phyloP scores from a whole-genome alignment of 306 rosid species.

The Prunus armeniaca region DNA sequence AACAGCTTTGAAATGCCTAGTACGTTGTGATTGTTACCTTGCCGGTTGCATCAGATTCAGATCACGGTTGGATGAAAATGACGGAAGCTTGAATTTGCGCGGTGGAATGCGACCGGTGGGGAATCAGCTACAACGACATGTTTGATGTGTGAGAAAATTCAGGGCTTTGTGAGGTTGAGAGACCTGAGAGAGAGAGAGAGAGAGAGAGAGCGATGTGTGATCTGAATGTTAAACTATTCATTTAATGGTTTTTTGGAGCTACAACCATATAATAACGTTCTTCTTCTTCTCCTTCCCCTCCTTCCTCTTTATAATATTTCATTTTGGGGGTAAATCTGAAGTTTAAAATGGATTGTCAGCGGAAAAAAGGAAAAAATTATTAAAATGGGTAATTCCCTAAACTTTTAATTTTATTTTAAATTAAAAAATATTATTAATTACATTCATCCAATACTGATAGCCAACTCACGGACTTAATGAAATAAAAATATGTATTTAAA shows the following conservation, averaged over 20 bases:
- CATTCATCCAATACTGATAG: background rate
- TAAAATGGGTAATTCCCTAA: background rate
- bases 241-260: background rate
- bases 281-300: background rate
- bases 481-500: too few species aligned
- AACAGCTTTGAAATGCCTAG: background rate
- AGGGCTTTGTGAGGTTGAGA: conserved; percentile 15
- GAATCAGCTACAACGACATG: background rate
- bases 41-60: background rate
- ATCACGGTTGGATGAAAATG: background rate
- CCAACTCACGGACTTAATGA: background rate
- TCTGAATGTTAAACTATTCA: conserved; percentile 6
- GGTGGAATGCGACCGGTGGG: background rate
- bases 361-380: too few species aligned
- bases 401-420: background rate
- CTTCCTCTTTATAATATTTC: background rate
- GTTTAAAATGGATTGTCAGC: background rate
- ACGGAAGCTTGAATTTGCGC: background rate
- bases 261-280: background rate
- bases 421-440: too few species aligned
- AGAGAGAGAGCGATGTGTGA: background rate
- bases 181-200: too few species aligned
- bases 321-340: background rate
- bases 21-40: conserved; percentile 13
- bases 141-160: background rate